Evolutionary conservation across 331 rosid species (phyloP), one percentile per base, ranked within the genome.

Genomic region (Cydonia oblonga): DNA sequence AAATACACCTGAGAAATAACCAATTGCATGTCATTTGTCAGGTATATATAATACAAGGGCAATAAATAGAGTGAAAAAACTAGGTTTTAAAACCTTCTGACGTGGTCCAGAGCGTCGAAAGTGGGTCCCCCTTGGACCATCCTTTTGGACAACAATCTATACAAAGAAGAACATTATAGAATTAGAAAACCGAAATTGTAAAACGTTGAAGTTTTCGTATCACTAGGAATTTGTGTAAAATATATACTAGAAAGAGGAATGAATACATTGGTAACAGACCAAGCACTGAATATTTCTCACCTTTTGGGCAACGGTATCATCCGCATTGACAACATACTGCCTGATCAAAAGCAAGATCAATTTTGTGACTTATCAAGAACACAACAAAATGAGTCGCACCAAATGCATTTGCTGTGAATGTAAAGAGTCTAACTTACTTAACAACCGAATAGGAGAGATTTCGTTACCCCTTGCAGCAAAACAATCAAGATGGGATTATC

Each of bases 71-170:
- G 20, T 12, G 1, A 23, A 16, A 6, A 12, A 4, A 29, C 33
- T 1, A 22, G 11, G 11, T 42, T 72, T 5, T 32, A 53, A 54
- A 64, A 86, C 90, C 86, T 81, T 81, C 69, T 81, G 87, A 9
- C 84, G 82, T 8, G 90, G 84, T 44, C 90, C 87, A 18, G 84
- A 83, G 5, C 81, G 81, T n/a, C 86, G 84, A 68, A 86, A 86
- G 77, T 86, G 85, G 9, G 58, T 74, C 68, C 82, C 84, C 59
- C 82, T 78, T 24, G 85, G 75, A 64, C 81, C 58, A 40, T 76
- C 71, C 63, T 66, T 81, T 1, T 76, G 70, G 6, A 74, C 81
- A 46, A 86, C 80, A 70, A 83, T 78, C 90, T 86, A 20, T 16
- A 57, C 19, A 26, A 14, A 70, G 19, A 49, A 65, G 58, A n/a